phyloP scores from a whole-genome alignment of 208 protist genomes.

The Crithidia sp. region DNA sequence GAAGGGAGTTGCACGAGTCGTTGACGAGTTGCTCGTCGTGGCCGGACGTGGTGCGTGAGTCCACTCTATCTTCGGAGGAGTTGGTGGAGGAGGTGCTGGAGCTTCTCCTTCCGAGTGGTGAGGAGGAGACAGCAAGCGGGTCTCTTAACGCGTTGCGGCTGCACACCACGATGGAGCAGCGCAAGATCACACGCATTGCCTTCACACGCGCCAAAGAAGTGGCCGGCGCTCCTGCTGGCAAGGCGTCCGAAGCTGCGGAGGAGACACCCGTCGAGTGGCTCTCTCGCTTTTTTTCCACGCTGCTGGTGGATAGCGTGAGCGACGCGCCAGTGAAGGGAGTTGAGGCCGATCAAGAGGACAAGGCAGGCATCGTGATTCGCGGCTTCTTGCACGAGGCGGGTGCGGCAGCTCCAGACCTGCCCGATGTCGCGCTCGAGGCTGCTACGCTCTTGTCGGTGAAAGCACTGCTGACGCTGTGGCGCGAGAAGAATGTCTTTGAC shows the following conservation, averaged over 20 bases:
- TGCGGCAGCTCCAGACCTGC: slow-evolving; percentile 9
- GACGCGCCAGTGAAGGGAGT: slow-evolving; percentile 29
- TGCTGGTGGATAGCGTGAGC: slow-evolving; percentile 32
- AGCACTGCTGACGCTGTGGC: slow-evolving; percentile 43
- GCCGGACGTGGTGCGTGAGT: slow-evolving; percentile 20
- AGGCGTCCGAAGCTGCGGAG: background rate
- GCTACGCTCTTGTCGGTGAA: slow-evolving; percentile 18
- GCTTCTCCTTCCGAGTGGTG: slow-evolving; percentile 19
- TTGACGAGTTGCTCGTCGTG: slow-evolving; percentile 9
- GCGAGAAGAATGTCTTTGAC: slow-evolving; percentile 69
- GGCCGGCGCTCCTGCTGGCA: background rate
- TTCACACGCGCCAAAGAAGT: slow-evolving; percentile 6
- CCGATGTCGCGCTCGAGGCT: slow-evolving; percentile 19
- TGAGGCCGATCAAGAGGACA: background rate
- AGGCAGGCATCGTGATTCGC: slow-evolving; percentile 17
- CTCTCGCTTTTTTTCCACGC: slow-evolving; percentile 32
- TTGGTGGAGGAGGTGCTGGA: slow-evolving; percentile 27
- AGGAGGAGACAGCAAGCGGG: slow-evolving; percentile 5
- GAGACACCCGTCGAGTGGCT: slow-evolving; percentile 43
- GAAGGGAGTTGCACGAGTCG: slow-evolving; percentile 3
- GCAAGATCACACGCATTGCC: slow-evolving; percentile 21
- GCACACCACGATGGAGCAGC: slow-evolving; percentile 36
- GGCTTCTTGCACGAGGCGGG: slow-evolving; percentile 33
- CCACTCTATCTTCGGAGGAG: slow-evolving; percentile 15
- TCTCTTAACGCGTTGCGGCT: slow-evolving; percentile 22